A percentile compares a stretch with the other conserved stretches of the same genome.
phyloP scores from a whole-genome alignment of 2,329 filamentous ascomycete species.

The Chrysosphaeria jannelii region DNA sequence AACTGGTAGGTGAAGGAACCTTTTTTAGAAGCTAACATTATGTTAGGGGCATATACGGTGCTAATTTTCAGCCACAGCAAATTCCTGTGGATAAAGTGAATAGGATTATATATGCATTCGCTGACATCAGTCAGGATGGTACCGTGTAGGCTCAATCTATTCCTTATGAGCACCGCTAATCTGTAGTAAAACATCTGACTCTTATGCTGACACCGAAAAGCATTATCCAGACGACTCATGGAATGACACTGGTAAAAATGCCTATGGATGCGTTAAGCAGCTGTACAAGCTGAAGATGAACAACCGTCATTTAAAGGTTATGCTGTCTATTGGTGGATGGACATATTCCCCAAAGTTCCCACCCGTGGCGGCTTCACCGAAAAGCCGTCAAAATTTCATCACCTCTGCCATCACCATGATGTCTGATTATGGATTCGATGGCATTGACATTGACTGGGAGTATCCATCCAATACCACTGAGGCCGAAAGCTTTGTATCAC shows the following conservation, averaged over 20 bases:
- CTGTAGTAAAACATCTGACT: conserved; percentile 20
- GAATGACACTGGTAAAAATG: conserved; percentile 27
- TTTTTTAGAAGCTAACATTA: too few species aligned
- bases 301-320: conserved; percentile 44
- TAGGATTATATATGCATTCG: conserved; percentile 35
- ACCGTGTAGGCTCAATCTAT: conserved; percentile 10
- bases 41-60: conserved; percentile 4
- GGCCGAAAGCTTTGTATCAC: conserved; percentile 12
- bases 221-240: conserved; percentile 25
- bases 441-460: conserved; percentile 27
- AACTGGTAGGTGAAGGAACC: conserved; percentile 24
- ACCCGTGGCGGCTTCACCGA: conserved; percentile 25
- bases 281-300: conserved; percentile 45
- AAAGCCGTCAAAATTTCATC: conserved; percentile 35
- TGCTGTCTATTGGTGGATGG: conserved; percentile 65
- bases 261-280: conserved; percentile 53
- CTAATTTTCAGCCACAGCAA: conserved; percentile 29
- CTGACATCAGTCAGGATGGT: conserved; percentile 15
- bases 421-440: conserved; percentile 31
- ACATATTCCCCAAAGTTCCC: conserved; percentile 44
- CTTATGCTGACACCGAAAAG: conserved; percentile 32
- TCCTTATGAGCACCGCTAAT: conserved; percentile 4
- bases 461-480: conserved; percentile 14
- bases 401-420: conserved; percentile 35
- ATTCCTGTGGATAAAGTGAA: conserved; percentile 39